Base-by-base conservation (phyloP, 306 rosid species). In the Vachellia collinsii region DNA sequence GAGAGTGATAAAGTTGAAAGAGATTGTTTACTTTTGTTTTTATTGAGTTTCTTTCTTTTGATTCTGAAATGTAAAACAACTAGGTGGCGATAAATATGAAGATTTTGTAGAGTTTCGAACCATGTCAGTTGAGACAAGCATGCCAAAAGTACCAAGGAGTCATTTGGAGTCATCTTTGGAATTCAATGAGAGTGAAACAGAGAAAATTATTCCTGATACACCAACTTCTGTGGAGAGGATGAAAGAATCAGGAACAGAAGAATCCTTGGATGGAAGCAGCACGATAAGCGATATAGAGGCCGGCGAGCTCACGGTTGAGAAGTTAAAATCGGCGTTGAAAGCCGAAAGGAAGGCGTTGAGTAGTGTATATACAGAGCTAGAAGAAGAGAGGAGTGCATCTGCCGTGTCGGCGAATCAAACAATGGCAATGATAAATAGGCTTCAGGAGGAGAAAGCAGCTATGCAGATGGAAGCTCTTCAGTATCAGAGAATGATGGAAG, bases 381-480 rank as follows among this genome's bases (percentile, higher is more conserved):
- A 95, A 85, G 98, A 91, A 89, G 99, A 95, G 94, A 91, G 99
- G 83, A 95, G 90, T 83, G 97, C 99, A 50, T 91, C 98, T 50
- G 99, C 98, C 3, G 83, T 88, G 77, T 97, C 98, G 42, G 96
- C 99, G 8, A 93, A 90, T 80, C 99, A 95, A 56, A 93, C 99
- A 72, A 93, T 95, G 99, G 98, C 98, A 17, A 93, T 95, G 99
- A 95, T 95, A 75, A 95, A 93, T 83, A 86, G 98, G 92, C 91
- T 93, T 67, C 99, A 95, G 76, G 99, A 95, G 89, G 99, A 95
- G 86, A 95, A 90, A 76, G 97, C 99, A 9, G 91, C 96, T 10
- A 88, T 95, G 96, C 99, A 95, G 86, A 95, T 95, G 98, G 99
- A 95, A 78, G 99, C 99, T 48, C 87, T 95, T 85, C 99, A 95